These are phyloP conservation scores for Betula pendula DNA, from an alignment of 306 rosid species.

Conservation along the genomic window DNA sequence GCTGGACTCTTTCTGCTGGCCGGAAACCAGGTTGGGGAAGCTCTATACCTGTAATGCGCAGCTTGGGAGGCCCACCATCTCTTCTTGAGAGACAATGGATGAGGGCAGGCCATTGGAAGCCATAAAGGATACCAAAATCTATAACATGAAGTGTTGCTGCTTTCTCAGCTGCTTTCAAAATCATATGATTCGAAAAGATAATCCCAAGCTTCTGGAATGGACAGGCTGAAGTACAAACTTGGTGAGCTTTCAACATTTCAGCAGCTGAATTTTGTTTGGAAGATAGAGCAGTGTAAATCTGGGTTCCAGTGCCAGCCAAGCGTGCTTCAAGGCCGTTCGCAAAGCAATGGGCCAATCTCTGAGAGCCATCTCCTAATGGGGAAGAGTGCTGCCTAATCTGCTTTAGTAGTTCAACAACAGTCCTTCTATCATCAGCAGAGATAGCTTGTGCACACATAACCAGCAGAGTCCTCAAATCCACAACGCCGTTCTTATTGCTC, in stretches of 20 bases:
- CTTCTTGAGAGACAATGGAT: constrained; percentile 58
- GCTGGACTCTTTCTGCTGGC: constrained; percentile 38
- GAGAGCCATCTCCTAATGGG: constrained; percentile 55
- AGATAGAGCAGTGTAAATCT: constrained; percentile 39
- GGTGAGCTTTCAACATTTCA: constrained; percentile 57
- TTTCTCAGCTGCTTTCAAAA: constrained; percentile 47
- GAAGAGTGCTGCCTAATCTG: constrained; percentile 74
- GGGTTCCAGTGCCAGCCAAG: constrained; percentile 61
- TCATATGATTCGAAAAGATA: constrained; percentile 57
- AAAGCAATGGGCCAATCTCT: constrained; percentile 72
- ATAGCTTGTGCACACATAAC: constrained; percentile 69
- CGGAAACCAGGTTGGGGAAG: constrained; percentile 50
- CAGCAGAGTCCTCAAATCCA: constrained; percentile 61
- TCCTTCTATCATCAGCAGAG: constrained; percentile 54
- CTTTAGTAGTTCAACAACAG: constrained; percentile 60
- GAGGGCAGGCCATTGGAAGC: constrained; percentile 90
- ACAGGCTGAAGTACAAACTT: constrained; percentile 46
- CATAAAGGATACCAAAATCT: constrained; percentile 83
- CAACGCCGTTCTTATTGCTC: constrained; percentile 46
- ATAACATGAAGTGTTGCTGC: constrained; percentile 63
- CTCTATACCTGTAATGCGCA: constrained; percentile 60
- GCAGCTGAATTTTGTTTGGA: constrained; percentile 48
- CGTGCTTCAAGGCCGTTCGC: constrained; percentile 71
- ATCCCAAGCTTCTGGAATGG: constrained; percentile 64
- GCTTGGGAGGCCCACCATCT: constrained; percentile 72